phyloP scores from a whole-genome alignment of 345 rosid species.

The Pistacia integerrima region DNA sequence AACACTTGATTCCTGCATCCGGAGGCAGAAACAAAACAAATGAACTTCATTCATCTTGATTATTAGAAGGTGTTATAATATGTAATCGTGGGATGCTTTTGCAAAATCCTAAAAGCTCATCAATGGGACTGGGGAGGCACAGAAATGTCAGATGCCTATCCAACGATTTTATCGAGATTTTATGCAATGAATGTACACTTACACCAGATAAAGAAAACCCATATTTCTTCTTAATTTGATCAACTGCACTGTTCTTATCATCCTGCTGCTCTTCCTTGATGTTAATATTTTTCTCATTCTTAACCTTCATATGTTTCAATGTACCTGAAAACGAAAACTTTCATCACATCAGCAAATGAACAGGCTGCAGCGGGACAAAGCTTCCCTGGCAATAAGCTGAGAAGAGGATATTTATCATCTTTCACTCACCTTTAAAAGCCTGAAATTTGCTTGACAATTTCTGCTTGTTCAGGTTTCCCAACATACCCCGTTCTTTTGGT shows the following conservation, averaged over 20 bases:
- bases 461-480: conserved; percentile 69
- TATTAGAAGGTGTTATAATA: neutral
- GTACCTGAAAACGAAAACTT: conserved; percentile 45
- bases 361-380: neutral
- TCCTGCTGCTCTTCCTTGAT: conserved; percentile 63
- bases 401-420: neutral
- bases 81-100: neutral
- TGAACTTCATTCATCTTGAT: neutral
- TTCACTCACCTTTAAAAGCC: conserved; percentile 56
- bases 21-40: neutral
- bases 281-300: conserved; percentile 55
- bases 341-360: neutral
- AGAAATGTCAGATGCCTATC: neutral
- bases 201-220: conserved; percentile 71
- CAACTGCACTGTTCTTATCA: conserved; percentile 52
- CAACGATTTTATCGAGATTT: no score
- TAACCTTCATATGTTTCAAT: conserved; percentile 65
- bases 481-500: conserved; percentile 64
- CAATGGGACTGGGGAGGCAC: neutral
- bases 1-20: conserved; percentile 62
- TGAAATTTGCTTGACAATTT: conserved; percentile 71
- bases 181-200: conserved; percentile 31
- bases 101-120: neutral
- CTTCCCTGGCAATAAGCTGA: neutral
- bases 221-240: conserved; percentile 88